Evolutionary conservation across 2,329 filamentous ascomycete species (phyloP), one percentile per base, ranked within the genome.

Genomic region (Sporothrix brasiliensis): DNA sequence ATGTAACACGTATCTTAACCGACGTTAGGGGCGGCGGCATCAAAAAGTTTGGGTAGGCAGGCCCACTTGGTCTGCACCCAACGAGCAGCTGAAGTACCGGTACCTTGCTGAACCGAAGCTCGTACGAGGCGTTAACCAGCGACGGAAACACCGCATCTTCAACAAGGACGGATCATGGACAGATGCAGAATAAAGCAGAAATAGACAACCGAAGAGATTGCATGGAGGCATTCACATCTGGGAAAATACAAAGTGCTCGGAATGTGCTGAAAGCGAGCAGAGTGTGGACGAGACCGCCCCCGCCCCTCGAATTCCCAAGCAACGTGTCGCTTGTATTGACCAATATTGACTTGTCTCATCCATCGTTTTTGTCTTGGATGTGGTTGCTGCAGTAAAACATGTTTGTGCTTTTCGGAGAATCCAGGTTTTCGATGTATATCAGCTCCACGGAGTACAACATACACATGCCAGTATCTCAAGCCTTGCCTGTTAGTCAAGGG

Each of bases 61-160:
- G 39, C 54, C 67, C 67, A 56, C 67, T 44, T 54, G n/a, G 11
- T 6, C 39, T 49, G 39, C 67, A 47, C 53, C 39, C 67, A 68
- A 68, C 67, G 67, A 27, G 41, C 34, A 19, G 50, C 65, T 24
- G 50, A 49, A 58, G 66, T 68, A 68, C 66, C 10, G 52, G 66
- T 68, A 68, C 66, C 44, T 56, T 19, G 39, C n/a, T 66, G 27
- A 47, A 30, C 49, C 65, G 65, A 67, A 67, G 34, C 65, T 67
- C 65, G 65, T 67, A 54, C 65, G 65, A 67, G 65, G 49, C 50
- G 49, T 41, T 27, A 44, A 44, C 65, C 65, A 21, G 44, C 27
- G 24, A 3, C 4, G 2, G 49, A 39, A 21, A 34, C 47, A 65
- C 24, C n/a, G 27, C 47, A n/a, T 65, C 61, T 34, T 53, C 63